Conservation (phyloP, 2,329 filamentous ascomycete species). For the Tolypocladium paradoxum region DNA sequence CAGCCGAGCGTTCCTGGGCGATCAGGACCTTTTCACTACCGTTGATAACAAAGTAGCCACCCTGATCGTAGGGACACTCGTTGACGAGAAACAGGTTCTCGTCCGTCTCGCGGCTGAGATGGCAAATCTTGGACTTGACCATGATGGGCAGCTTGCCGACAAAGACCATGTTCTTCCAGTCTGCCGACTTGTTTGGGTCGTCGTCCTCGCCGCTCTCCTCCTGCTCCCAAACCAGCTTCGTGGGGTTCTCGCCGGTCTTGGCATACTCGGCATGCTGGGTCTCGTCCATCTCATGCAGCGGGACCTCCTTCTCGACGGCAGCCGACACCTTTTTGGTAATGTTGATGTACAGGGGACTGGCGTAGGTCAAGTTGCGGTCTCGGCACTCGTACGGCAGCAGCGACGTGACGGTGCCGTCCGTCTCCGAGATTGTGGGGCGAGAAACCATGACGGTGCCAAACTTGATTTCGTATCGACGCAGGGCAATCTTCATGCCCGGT, state of each 20-base stretch:
- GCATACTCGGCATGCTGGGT: slow-evolving; percentile 46
- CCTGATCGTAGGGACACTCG: slow-evolving; percentile 96
- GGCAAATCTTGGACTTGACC: slow-evolving; percentile 94
- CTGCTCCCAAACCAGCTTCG: slow-evolving; percentile 49
- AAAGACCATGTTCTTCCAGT: slow-evolving; percentile 65
- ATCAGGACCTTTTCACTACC: slow-evolving; percentile 98
- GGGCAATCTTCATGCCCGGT: slow-evolving; percentile 68
- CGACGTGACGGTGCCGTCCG: slow-evolving; percentile 75
- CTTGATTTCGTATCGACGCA: slow-evolving; percentile 89
- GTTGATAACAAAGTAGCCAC: slow-evolving; percentile 98
- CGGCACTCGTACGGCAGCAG: slow-evolving; percentile 92
- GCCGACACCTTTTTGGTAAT: slow-evolving; percentile 78
- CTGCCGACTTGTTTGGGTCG: slow-evolving; percentile 40
- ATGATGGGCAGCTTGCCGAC: slow-evolving; percentile 96
- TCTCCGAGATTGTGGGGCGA: slow-evolving; percentile 83
- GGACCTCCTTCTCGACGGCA: slow-evolving; percentile 64
- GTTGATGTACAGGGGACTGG: slow-evolving; percentile 79
- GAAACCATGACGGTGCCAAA: slow-evolving; percentile 86
- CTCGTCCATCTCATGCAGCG: slow-evolving; percentile 57
- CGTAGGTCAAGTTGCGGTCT: slow-evolving; percentile 90
- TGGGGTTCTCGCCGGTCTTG: slow-evolving; percentile 46
- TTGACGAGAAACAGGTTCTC: slow-evolving; percentile 83
- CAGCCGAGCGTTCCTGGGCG: slow-evolving; percentile 91
- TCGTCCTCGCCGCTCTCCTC: slow-evolving; percentile 41
- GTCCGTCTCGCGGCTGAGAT: slow-evolving; percentile 72